phyloP scores from a whole-genome alignment of 768 basidiomycete genomes.

The Lentinus brumalis region DNA sequence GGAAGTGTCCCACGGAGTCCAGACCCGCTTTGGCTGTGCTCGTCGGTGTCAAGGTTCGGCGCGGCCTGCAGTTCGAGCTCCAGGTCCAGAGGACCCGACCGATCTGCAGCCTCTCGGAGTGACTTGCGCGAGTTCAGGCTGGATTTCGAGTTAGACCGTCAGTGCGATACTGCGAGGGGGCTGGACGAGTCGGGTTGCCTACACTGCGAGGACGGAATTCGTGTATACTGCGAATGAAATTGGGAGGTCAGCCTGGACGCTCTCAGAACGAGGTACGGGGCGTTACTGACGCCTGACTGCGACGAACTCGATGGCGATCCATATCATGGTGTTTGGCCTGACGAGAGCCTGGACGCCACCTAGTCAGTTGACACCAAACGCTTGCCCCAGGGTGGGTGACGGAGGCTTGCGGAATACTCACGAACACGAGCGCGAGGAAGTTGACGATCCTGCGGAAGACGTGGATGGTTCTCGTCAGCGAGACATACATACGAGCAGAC shows the following conservation, averaged over 20 bases:
- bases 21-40: too few relatives aligned
- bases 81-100: too few relatives aligned
- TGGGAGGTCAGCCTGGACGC: background rate
- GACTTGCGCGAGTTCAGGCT: background rate
- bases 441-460: background rate
- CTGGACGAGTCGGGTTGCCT: background rate
- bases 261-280: background rate
- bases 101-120: background rate
- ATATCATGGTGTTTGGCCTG: background rate
- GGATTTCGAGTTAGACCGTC: too few relatives aligned
- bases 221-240: background rate
- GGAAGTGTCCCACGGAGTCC: too few relatives aligned
- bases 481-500: too few relatives aligned
- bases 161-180: background rate
- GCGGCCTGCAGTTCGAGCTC: too few relatives aligned
- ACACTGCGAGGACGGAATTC: conserved; percentile 1
- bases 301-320: background rate
- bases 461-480: too few relatives aligned
- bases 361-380: too few relatives aligned
- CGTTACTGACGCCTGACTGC: background rate
- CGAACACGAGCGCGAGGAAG: background rate
- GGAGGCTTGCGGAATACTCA: background rate
- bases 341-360: background rate
- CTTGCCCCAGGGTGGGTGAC: background rate
- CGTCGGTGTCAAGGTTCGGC: too few relatives aligned